Conservation (phyloP, 2,329 filamentous ascomycete species). For the Lecanicillium sp. region DNA sequence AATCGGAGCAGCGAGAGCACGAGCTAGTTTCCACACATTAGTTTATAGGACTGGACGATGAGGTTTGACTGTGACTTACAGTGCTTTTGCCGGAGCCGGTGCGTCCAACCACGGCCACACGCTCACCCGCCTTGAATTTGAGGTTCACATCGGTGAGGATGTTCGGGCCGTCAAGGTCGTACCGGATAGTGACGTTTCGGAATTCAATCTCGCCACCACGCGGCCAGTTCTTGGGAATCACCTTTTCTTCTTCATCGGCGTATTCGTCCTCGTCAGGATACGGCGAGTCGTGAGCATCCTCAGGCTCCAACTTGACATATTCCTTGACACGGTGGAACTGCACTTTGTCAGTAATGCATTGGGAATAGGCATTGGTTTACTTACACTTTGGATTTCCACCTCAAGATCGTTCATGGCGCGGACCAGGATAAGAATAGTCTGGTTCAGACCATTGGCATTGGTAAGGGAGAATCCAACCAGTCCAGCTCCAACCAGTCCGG, state of each 20-base stretch:
- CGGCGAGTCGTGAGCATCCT: slow-evolving; percentile 36
- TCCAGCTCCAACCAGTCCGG: slow-evolving; percentile 42
- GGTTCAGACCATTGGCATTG: slow-evolving; percentile 49
- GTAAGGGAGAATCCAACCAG: slow-evolving; percentile 51
- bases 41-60: neutral
- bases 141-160: slow-evolving; percentile 46
- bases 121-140: slow-evolving; percentile 58
- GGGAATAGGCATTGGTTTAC: slow-evolving; percentile 17
- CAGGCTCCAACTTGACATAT: slow-evolving; percentile 40
- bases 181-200: slow-evolving; percentile 44
- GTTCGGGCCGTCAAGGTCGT: slow-evolving; percentile 39
- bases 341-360: slow-evolving; percentile 14
- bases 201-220: slow-evolving; percentile 43
- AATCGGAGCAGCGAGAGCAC: slow-evolving; percentile 51
- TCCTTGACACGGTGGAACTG: slow-evolving; percentile 45
- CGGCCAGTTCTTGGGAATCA: slow-evolving; percentile 40
- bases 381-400: slow-evolving; percentile 45
- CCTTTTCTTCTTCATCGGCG: slow-evolving; percentile 30
- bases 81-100: slow-evolving; percentile 83
- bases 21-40: slow-evolving; percentile 25
- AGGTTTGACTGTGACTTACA: slow-evolving; percentile 35
- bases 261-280: slow-evolving; percentile 36
- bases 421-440: slow-evolving; percentile 46
- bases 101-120: slow-evolving; percentile 73
- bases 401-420: slow-evolving; percentile 49